These are phyloP conservation scores for Solanum etuberosum DNA, from an alignment of 257 asterid genomes.

Conservation along the genomic window DNA sequence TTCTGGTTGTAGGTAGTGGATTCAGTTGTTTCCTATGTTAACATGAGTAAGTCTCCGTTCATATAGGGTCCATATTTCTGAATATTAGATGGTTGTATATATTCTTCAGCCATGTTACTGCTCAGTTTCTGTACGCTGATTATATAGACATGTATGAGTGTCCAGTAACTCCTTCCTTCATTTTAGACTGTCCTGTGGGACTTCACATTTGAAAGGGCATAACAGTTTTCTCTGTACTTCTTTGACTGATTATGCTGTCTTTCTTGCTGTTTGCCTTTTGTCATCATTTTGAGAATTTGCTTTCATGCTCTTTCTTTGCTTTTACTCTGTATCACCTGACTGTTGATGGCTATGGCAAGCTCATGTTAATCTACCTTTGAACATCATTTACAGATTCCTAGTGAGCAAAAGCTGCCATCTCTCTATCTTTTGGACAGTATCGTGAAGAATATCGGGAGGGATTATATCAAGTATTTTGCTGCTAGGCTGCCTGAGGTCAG, in stretches of 20 bases:
- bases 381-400: slow-evolving; percentile 63
- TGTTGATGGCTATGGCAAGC: not conserved
- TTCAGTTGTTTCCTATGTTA: not conserved
- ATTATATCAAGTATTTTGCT: slow-evolving; percentile 72
- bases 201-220: not conserved
- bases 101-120: not conserved
- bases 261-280: not conserved
- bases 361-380: slow-evolving; percentile 19
- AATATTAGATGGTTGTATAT: not conserved
- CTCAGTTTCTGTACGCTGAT: not conserved
- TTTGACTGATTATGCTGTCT: not conserved
- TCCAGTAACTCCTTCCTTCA: not conserved
- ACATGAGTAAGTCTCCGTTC: not conserved
- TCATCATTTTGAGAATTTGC: not conserved
- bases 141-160: not conserved
- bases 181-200: not conserved
- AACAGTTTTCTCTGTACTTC: not conserved
- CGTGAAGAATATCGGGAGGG: slow-evolving; percentile 95
- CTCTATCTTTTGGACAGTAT: slow-evolving; percentile 90
- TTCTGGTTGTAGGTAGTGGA: not conserved
- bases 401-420: slow-evolving; percentile 89
- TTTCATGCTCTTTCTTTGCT: not conserved
- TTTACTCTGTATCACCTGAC: not conserved
- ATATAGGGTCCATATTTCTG: not conserved
- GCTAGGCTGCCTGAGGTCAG: slow-evolving; percentile 77